These are phyloP conservation scores for Rostrohypoxylon terebratum DNA, from an alignment of 495 filamentous ascomycete genomes.

Conservation along the genomic window DNA sequence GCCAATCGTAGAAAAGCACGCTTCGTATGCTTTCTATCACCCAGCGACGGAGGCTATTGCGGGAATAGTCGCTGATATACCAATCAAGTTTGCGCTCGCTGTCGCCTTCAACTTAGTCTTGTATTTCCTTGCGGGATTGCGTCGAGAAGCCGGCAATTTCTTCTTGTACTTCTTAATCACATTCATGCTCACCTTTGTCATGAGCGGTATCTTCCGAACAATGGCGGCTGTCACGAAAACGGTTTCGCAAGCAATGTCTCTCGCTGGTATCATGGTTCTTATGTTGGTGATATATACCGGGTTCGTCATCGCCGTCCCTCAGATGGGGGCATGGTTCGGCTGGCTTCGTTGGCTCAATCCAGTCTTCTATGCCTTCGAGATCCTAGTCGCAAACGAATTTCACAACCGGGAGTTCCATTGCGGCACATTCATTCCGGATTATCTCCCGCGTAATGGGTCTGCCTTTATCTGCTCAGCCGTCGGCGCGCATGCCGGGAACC, in stretches of 20 bases:
- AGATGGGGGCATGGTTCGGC: slow-evolving; percentile 9
- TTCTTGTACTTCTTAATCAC: slow-evolving; percentile 13
- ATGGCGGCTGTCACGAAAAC: slow-evolving; percentile 6
- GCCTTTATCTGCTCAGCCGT: slow-evolving; percentile 9
- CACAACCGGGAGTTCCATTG: slow-evolving; percentile 1
- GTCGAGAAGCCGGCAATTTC: background rate
- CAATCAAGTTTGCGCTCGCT: slow-evolving; percentile 7
- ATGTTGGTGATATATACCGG: slow-evolving; percentile 3
- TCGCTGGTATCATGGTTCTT: slow-evolving; percentile 1
- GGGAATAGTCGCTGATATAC: slow-evolving; percentile 12
- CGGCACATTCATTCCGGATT: background rate
- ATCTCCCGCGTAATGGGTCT: background rate
- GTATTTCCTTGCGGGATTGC: slow-evolving; percentile 5
- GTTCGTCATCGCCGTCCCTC: slow-evolving; percentile 7
- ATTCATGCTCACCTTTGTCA: slow-evolving; percentile 6
- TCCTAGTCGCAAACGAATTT: slow-evolving; percentile 11
- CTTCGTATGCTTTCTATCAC: slow-evolving; percentile 15
- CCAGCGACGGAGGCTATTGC: slow-evolving; percentile 8
- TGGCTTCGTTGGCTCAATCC: slow-evolving; percentile 18
- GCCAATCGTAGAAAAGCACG: slow-evolving; percentile 17
- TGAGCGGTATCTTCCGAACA: slow-evolving; percentile 10
- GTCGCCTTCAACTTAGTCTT: slow-evolving; percentile 10
- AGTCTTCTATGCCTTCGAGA: slow-evolving; percentile 7
- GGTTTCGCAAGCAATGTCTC: slow-evolving; percentile 8
- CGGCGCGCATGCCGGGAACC: background rate